Conservation (phyloP, 2,329 filamentous ascomycete genomes). For the Purpureocillium lavendulum region DNA sequence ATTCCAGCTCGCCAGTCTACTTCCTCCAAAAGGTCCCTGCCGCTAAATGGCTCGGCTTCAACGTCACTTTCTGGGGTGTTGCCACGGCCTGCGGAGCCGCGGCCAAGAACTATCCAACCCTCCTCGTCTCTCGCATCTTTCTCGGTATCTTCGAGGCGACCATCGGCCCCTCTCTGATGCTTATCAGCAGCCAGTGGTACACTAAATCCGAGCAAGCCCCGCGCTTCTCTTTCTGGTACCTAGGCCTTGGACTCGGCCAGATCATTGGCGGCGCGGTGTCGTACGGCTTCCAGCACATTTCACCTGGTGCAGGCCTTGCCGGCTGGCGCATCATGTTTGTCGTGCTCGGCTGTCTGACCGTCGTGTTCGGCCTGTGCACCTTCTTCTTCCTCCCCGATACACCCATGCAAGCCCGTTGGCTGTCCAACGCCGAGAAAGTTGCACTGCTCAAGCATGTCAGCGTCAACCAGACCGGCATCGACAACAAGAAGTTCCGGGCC, state of each 20-base stretch:
- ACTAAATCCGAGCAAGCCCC: conserved; percentile 53
- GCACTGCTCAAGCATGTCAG: conserved; percentile 44
- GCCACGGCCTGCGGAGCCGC: conserved; percentile 46
- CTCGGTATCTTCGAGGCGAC: conserved; percentile 54
- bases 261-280: conserved; percentile 58
- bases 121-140: conserved; percentile 48
- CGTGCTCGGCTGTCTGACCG: conserved; percentile 47
- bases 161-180: conserved; percentile 50
- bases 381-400: conserved; percentile 28
- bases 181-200: conserved; percentile 54
- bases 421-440: conserved; percentile 39
- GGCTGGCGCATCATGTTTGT: conserved; percentile 67
- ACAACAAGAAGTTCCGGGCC: conserved; percentile 42
- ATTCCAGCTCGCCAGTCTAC: conserved; percentile 27
- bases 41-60: conserved; percentile 51
- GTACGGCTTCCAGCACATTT: conserved; percentile 47
- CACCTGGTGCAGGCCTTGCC: conserved; percentile 41
- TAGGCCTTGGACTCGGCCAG: conserved; percentile 50
- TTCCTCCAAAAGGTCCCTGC: conserved; percentile 53
- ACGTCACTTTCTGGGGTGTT: conserved; percentile 51
- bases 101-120: conserved; percentile 40
- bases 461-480: conserved; percentile 50
- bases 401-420: conserved; percentile 36
- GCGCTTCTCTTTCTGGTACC: conserved; percentile 53
- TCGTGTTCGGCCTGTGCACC: conserved; percentile 21